Base-by-base conservation (phyloP, 352 stramenopile genomes). In the Pythium phragmiticola region DNA sequence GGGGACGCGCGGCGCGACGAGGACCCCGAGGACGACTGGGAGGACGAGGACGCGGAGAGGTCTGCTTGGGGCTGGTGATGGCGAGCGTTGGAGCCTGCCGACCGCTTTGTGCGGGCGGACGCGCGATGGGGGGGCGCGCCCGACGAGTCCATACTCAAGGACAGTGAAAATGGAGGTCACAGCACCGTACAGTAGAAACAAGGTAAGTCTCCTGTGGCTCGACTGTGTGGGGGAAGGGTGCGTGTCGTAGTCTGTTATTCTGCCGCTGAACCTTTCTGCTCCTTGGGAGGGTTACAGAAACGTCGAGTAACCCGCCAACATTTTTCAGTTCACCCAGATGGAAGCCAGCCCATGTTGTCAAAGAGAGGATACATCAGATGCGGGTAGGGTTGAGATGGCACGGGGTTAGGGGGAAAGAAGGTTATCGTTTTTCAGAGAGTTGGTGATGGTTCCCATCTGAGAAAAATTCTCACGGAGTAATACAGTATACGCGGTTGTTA, bases 1-100 rank as follows among this genome's bases (percentile, higher is more conserved):
- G 65, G 65, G n/a, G 65, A 55, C 11, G 52, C 47, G 53, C 56
- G 53, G 42, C 60, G 60, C n/a, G 41, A 50, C n/a, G 50, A 60
- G 34, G 51, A 63, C 52, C 16, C 41, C 39, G 52, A 39, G 16
- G 46, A 46, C 39, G 39, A 46, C 11, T 39, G 34, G 34, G 39
- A 46, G 5, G 39, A 46, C 39, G 39, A 57, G 16, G 52, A 51
- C 11, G 34, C 34, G 3, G 34, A 39, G 34, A 39, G 34, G 34
- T 39, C 34, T 39, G 7, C 34, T 39, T 13, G 45, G 17, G 9
- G 19, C 9, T 26, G 45, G 45, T 69, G 54, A 30, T 63, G 63
- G 23, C 54, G 63, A 39, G 55, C 59, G 49, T 60, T 66, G 37
- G 64, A 70, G 34, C 42, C 57, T 28, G 34, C 34, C 4, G 57